Evolutionary conservation across 208 protist species (phyloP), one percentile per base, ranked within the genome.

Genomic region (Herpetomonas muscarum): DNA sequence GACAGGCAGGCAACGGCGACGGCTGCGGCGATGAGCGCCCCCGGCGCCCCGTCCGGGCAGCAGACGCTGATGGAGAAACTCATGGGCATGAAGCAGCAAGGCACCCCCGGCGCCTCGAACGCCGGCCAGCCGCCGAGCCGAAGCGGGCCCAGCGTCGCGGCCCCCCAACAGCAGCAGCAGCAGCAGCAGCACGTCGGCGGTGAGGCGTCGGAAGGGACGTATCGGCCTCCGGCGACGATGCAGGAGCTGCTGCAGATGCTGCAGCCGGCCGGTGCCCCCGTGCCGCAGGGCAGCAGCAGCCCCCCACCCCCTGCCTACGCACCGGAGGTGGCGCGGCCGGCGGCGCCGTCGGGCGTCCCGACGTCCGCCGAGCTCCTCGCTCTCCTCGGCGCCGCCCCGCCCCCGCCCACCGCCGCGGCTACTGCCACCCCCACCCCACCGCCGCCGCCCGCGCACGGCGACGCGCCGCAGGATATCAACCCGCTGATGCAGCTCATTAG

Each of bases 51-150:
- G 41, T 46, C 41, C 19, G 41, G 41, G 5, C 41, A 46, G 41
- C 41, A 51, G 36, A 90, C 82, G 7, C 54, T 90, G 22, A 69
- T 82, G n/a, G 82, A 90, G 39, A 74, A 80, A 44, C 55, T 90
- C 1, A 60, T 81, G 44, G 82, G 79, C 12, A 90, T 90, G 76
- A 70, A 85, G 51, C 67, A 60, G 32, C 55, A 54, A 0, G 62
- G 61, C 1, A 48, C 57, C 42, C n/a, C n/a, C n/a, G n/a, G n/a
- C 19, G 41, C 51, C 29, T 29, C 51, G 10, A 22, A 19, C 49
- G 22, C 7, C 22, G 49, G 22, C 24, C 7, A 10, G 29, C 6
- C 17, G 32, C 29, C 49, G 49, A 50, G 13, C 10, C 21, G 45
- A 15, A 10, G 13, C n/a, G n/a, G 45, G 21, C 45, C n/a, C n/a